Evolutionary conservation across 495 filamentous ascomycete species (phyloP).

Genomic region (Aspergillus carlsbadensis): DNA sequence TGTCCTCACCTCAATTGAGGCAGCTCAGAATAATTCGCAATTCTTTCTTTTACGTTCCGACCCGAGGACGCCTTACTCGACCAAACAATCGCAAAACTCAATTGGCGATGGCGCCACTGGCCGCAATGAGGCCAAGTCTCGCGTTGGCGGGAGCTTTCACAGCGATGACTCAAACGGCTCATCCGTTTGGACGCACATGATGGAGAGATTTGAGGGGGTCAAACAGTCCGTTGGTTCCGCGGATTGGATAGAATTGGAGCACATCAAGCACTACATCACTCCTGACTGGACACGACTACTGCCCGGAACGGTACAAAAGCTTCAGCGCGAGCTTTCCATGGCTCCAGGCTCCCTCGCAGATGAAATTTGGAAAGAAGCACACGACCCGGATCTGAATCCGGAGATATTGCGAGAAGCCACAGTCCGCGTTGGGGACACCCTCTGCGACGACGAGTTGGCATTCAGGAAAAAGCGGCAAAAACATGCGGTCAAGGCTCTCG

Average conservation of each 20-base stretch:
- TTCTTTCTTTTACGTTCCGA: slow-evolving; percentile 17
- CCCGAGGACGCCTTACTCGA: slow-evolving; percentile 28
- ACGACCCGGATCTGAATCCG: slow-evolving; percentile 76
- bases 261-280: slow-evolving; percentile 65
- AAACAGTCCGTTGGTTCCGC: slow-evolving; percentile 52
- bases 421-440: slow-evolving; percentile 77
- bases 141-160: not conserved
- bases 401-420: slow-evolving; percentile 77
- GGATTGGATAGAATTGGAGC: slow-evolving; percentile 63
- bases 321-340: slow-evolving; percentile 85
- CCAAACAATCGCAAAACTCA: slow-evolving; percentile 14
- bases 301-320: slow-evolving; percentile 75
- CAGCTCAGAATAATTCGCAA: slow-evolving; percentile 21
- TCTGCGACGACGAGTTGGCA: slow-evolving; percentile 78
- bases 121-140: not conserved
- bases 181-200: slow-evolving; percentile 60
- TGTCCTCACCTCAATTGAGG: slow-evolving; percentile 26
- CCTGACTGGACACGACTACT: slow-evolving; percentile 80
- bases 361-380: slow-evolving; percentile 90
- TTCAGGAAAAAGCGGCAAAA: slow-evolving; percentile 66
- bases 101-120: not conserved
- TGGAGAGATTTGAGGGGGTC: slow-evolving; percentile 53
- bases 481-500: slow-evolving; percentile 67
- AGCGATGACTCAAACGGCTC: slow-evolving; percentile 22
- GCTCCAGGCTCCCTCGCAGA: slow-evolving; percentile 82